phyloP scores from a whole-genome alignment of 2,329 filamentous ascomycete species.

The Catunica adiposa region DNA sequence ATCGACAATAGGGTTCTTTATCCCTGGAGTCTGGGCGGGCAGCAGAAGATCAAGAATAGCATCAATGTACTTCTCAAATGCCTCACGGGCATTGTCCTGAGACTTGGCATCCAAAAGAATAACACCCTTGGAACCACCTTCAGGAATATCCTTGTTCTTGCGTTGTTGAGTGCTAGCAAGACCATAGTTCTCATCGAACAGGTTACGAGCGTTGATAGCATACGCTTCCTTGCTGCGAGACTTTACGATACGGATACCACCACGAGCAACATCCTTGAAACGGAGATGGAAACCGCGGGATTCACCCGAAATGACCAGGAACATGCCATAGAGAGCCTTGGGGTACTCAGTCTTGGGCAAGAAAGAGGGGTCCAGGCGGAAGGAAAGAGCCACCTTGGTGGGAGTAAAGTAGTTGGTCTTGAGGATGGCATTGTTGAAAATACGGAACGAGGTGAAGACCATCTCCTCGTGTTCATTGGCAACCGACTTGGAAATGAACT shows the following conservation, averaged over 20 bases:
- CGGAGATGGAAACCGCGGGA: constrained; percentile 94
- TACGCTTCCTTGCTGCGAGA: constrained; percentile 93
- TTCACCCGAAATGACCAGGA: constrained; percentile 91
- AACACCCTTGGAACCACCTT: constrained; percentile 95
- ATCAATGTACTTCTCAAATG: constrained; percentile 99
- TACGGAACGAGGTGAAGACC: constrained; percentile 91
- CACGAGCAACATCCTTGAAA: constrained; percentile 91
- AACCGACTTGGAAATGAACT: constrained; percentile 59
- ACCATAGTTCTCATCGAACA: constrained; percentile 98
- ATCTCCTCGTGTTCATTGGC: constrained; percentile 91
- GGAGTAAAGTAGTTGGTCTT: constrained; percentile 98
- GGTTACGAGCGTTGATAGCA: constrained; percentile 82
- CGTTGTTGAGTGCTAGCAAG: constrained; percentile 96
- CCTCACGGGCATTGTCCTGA: constrained; percentile 79
- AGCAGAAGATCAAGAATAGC: constrained; percentile 91
- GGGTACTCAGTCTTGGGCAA: constrained; percentile 85
- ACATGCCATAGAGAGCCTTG: constrained; percentile 91
- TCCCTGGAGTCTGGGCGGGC: constrained; percentile 77
- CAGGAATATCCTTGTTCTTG: constrained; percentile 99
- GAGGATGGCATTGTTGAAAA: constrained; percentile 83
- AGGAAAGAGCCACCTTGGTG: constrained; percentile 94
- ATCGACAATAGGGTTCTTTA: constrained; percentile 97
- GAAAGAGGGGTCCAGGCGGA: constrained; percentile 80
- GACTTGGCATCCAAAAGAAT: constrained; percentile 86
- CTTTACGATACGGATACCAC: constrained; percentile 97